phyloP scores from a whole-genome alignment of 129 eudicot genomes.

The Flaveria bidentis region DNA sequence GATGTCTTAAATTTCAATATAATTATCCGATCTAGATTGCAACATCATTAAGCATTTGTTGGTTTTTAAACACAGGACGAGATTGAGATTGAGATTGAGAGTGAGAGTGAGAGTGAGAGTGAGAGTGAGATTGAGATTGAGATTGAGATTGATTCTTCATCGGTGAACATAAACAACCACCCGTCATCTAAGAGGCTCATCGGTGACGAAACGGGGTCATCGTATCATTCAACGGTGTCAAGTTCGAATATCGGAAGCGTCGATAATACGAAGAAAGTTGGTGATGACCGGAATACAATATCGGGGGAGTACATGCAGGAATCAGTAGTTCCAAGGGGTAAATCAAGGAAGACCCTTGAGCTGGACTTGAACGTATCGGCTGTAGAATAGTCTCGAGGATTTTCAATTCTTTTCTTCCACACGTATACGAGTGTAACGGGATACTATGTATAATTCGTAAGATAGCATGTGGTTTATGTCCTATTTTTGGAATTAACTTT shows the following conservation, averaged over 20 bases:
- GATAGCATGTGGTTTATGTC: not conserved
- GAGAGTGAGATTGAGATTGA: no score
- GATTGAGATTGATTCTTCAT: conserved; percentile 22
- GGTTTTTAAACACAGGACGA: conserved; percentile 27
- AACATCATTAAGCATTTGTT: not conserved
- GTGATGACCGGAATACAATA: conserved; percentile 9
- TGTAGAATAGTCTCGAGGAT: not conserved
- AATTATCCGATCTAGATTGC: not conserved
- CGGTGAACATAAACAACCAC: conserved; percentile 16
- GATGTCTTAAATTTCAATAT: no score
- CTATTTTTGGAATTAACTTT: not conserved
- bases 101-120: not conserved
- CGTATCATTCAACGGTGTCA: conserved; percentile 11
- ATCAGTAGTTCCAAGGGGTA: not conserved
- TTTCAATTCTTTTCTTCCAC: not conserved
- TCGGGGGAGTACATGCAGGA: not conserved
- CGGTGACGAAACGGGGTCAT: conserved; percentile 16
- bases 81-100: no score
- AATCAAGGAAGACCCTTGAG: not conserved
- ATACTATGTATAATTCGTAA: not conserved
- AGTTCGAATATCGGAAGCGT: not conserved
- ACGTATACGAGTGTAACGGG: not conserved
- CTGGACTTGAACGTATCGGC: not conserved
- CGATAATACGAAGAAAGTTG: conserved; percentile 2
- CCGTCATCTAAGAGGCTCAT: not conserved